Percentiles rank a stretch among this genome's conserved stretches.
Conservation (phyloP, 345 rosid genomes). For the Pistacia atlantica region DNA sequence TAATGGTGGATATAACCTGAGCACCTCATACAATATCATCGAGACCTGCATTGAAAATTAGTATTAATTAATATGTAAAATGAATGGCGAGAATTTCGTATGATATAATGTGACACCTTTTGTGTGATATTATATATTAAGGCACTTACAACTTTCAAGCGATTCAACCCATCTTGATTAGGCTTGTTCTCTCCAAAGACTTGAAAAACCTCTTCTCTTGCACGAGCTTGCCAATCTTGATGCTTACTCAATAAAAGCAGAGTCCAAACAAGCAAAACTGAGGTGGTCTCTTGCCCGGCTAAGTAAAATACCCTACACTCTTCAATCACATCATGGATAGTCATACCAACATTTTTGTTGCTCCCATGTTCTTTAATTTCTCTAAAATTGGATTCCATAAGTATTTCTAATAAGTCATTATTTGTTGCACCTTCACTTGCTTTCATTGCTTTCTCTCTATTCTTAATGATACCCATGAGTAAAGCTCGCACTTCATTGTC, state of each 20-base stretch:
- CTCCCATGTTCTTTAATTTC: slow-evolving; percentile 31
- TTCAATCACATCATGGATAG: slow-evolving; percentile 50
- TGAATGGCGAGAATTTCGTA: no score
- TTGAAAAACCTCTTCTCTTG: slow-evolving; percentile 58
- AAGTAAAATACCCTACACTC: slow-evolving; percentile 71
- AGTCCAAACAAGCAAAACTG: slow-evolving; percentile 58
- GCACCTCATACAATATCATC: slow-evolving; percentile 40
- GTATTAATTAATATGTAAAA: no score
- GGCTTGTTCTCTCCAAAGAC: slow-evolving; percentile 45
- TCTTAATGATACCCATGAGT: slow-evolving; percentile 36
- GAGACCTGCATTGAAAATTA: slow-evolving; percentile 27
- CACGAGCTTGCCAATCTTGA: slow-evolving; percentile 61
- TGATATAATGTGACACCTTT: no score
- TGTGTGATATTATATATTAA: no score
- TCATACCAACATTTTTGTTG: slow-evolving; percentile 27
- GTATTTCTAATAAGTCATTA: slow-evolving; percentile 44
- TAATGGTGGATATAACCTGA: slow-evolving; percentile 43
- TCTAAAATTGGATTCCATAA: slow-evolving; percentile 47
- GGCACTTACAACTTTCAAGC: slow-evolving; percentile 49
- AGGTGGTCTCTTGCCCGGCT: slow-evolving; percentile 67
- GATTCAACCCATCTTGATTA: slow-evolving; percentile 29
- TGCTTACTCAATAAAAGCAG: slow-evolving; percentile 48
- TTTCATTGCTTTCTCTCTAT: slow-evolving; percentile 39
- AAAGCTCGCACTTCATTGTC: slow-evolving; percentile 34
- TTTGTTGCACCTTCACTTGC: slow-evolving; percentile 19